Evolutionary conservation across 768 basidiomycete species (phyloP), one percentile per base, ranked within the genome.

Genomic region (Lyophyllum shimeji): DNA sequence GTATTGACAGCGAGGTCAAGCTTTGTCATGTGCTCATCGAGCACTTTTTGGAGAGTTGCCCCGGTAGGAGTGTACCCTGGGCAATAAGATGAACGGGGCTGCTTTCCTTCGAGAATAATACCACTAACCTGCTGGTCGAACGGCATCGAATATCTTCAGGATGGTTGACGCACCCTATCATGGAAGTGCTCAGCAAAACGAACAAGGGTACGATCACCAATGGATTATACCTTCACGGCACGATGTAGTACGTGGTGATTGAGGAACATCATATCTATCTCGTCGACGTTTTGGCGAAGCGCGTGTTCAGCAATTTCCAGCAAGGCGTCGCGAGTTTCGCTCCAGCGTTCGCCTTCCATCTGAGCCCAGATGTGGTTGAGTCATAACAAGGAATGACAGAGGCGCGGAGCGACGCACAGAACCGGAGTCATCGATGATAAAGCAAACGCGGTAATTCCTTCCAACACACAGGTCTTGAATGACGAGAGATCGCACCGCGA

Each of bases 21-120:
- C 11, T 61, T 61, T 21, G 46, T 33, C 3, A 69, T 58, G n/a
- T 69, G 62, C 29, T 55, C 47, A n/a, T 60, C 50, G 11, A 70
- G 57, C 20, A 67, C 60, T 24, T 46, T 47, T 11, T 64, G 29
- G 15, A 73, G 62, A 20, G 62, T 59, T 5, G 53, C 64, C 21
- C 70, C 72, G 1, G 69, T 73, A 7, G 71, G 72, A 0, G 72
- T 71, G 12, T 56, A 45, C 13, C 62, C 72, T 73, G 43, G 6
- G 24, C 15, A 50, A 5, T 52, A 42, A 20, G 20, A 50, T 50
- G 5, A 46, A n/a, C 13, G 43, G 29, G 24, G 31, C 0, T 37
- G 21, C 8, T 4, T 24, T 13, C 3, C 25, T 3, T 17, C 6
- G 17, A 13, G 27, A 40, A 5, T 21, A 58, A n/a, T 29, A 4